A percentile compares a stretch with the other conserved stretches of the same genome.
Conservation (phyloP, 371 early-diverging fungal species). For the Entomophthora muscae region DNA sequence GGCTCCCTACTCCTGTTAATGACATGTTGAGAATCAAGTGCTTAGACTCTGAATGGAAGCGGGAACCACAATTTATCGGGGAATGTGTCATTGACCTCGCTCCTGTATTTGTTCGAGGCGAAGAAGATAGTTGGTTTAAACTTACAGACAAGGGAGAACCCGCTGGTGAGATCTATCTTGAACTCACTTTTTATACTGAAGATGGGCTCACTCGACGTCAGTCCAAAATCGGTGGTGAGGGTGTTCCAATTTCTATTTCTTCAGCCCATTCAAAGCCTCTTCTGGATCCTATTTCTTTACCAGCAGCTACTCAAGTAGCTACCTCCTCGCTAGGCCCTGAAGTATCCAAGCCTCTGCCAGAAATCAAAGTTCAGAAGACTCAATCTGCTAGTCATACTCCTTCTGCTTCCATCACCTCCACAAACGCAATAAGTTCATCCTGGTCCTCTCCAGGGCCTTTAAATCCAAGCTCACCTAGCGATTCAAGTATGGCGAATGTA, state of each 20-base stretch:
- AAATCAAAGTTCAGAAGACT: no score
- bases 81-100: conserved; percentile 6
- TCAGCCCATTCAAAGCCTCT: neutral
- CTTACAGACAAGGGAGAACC: neutral
- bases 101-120: conserved; percentile 4
- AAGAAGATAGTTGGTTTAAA: conserved; percentile 10
- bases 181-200: conserved; percentile 13
- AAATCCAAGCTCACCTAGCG: no score
- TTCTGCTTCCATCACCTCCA: no score
- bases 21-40: conserved; percentile 2
- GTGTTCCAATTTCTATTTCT: neutral
- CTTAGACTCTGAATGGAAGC: conserved; percentile 5
- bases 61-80: conserved; percentile 5
- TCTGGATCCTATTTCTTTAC: neutral
- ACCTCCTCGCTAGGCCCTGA: no score
- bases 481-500: no score
- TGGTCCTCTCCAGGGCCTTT: no score
- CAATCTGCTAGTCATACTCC: no score
- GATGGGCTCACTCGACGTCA: conserved; percentile 10
- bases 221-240: neutral
- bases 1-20: neutral
- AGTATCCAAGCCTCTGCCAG: no score
- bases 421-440: no score
- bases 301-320: no score
- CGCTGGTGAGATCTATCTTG: conserved; percentile 8